These are phyloP conservation scores for Ogataea hybrid DNA, from an alignment of 1,139 yeast species.

Conservation along the genomic window DNA sequence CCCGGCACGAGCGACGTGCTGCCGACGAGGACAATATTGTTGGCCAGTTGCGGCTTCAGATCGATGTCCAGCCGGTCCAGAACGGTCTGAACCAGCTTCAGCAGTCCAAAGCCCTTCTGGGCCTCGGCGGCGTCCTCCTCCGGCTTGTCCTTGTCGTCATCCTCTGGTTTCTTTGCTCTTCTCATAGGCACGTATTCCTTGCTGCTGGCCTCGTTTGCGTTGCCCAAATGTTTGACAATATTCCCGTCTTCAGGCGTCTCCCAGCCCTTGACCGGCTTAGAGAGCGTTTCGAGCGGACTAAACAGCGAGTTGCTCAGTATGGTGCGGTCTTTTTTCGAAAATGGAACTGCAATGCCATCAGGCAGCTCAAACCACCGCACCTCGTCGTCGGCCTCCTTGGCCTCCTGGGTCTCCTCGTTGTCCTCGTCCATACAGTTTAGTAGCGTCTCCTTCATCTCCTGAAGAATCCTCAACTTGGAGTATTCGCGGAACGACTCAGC, in stretches of 20 bases:
- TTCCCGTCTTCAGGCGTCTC: conserved; percentile 30
- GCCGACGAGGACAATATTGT: conserved; percentile 90
- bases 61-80: conserved; percentile 81
- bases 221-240: conserved; percentile 26
- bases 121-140: conserved; percentile 25
- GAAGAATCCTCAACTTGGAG: conserved; percentile 36
- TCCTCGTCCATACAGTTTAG: conserved; percentile 28
- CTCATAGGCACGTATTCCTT: conserved; percentile 73
- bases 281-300: conserved; percentile 46
- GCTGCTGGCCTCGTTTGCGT: conserved; percentile 29
- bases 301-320: conserved; percentile 74
- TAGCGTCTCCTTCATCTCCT: conserved; percentile 64
- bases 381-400: conserved; percentile 26
- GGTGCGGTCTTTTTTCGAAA: conserved; percentile 58
- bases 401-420: conserved; percentile 11
- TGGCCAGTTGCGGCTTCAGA: conserved; percentile 84
- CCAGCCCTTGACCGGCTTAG: conserved; percentile 32
- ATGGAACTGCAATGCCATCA: conserved; percentile 54
- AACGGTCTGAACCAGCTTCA: conserved; percentile 68
- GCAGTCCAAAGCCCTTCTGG: conserved; percentile 35
- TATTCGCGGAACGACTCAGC: conserved; percentile 41
- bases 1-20: conserved; percentile 88
- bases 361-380: conserved; percentile 78
- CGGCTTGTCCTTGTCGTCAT: conserved; percentile 29
- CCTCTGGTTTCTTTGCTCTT: conserved; percentile 48